A percentile compares a stretch with the other conserved stretches of the same genome.
Evolutionary conservation across 2,329 filamentous ascomycete species (phyloP).

Genomic region (Lachnellula willkommii): DNA sequence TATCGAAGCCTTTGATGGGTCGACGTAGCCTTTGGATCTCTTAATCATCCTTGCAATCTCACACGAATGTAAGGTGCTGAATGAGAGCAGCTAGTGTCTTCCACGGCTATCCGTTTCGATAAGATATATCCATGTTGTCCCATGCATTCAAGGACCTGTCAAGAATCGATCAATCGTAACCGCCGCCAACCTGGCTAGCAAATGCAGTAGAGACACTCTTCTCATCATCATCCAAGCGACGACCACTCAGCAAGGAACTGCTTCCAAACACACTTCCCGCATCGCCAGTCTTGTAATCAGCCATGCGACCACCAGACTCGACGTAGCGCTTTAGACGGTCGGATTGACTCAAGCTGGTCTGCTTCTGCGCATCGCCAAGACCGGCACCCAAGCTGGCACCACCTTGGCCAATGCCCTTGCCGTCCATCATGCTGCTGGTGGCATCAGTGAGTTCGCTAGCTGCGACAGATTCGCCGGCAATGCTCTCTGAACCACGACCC

Average conservation of each 20-base stretch:
- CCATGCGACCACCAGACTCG: constrained; percentile 70
- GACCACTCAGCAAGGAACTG: constrained; percentile 42
- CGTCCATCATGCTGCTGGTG: constrained; percentile 70
- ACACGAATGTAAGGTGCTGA: not conserved
- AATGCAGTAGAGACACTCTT: constrained; percentile 96
- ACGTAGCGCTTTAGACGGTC: constrained; percentile 94
- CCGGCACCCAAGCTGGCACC: constrained; percentile 81
- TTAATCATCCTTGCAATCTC: not conserved
- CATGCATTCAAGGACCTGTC: constrained; percentile 3
- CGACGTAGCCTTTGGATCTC: constrained; percentile 1
- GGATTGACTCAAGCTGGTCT: constrained; percentile 70
- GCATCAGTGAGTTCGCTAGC: constrained; percentile 86
- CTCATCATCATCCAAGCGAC: constrained; percentile 77
- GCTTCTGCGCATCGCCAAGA: constrained; percentile 68
- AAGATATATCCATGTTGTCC: constrained; percentile 5
- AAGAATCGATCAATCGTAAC: constrained; percentile 32
- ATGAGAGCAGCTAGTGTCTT: constrained; percentile 4
- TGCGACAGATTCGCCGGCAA: constrained; percentile 88
- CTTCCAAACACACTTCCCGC: constrained; percentile 61
- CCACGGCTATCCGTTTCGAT: constrained; percentile 6
- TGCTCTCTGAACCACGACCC: constrained; percentile 64
- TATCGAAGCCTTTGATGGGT: constrained; percentile 2
- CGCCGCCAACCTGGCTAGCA: constrained; percentile 77
- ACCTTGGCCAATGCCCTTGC: constrained; percentile 71
- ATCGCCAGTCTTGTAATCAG: constrained; percentile 48